These are phyloP conservation scores for Rhizophora apiculata DNA, from an alignment of 345 rosid species.

Conservation along the genomic window DNA sequence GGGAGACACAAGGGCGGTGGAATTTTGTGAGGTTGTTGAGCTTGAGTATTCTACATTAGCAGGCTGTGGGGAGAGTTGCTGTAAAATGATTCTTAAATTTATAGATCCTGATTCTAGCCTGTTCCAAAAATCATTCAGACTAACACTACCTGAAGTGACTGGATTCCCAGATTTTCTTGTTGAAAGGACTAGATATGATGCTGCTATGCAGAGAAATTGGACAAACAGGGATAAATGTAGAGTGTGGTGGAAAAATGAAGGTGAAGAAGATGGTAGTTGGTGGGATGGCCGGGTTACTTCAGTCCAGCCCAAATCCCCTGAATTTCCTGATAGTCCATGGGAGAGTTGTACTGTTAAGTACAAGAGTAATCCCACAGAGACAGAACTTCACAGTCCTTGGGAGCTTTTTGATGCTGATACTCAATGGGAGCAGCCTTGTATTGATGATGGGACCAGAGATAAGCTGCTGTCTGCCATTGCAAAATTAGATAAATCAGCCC, in stretches of 20 bases:
- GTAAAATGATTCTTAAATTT: conserved; percentile 84
- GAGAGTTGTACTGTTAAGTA: conserved; percentile 79
- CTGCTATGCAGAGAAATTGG: conserved; percentile 78
- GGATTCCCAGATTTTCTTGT: conserved; percentile 93
- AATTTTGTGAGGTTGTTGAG: conserved; percentile 72
- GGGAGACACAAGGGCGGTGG: conserved; percentile 68
- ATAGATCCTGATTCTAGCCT: conserved; percentile 60
- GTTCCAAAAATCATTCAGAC: conserved; percentile 49
- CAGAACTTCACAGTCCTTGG: conserved; percentile 95
- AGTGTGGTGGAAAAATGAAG: conserved; percentile 96
- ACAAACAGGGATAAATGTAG: conserved; percentile 81
- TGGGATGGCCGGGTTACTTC: conserved; percentile 85
- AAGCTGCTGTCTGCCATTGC: conserved; percentile 51
- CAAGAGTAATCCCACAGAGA: conserved; percentile 70
- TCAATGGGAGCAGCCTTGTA: conserved; percentile 67
- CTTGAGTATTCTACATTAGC: conserved; percentile 81
- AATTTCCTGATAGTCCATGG: conserved; percentile 95
- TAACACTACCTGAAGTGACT: conserved; percentile 81
- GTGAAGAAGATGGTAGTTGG: conserved; percentile 86
- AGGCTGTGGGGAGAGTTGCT: conserved; percentile 97
- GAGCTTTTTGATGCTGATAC: conserved; percentile 84
- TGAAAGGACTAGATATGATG: conserved; percentile 87
- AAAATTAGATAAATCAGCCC: conserved; percentile 60
- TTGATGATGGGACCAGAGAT: conserved; percentile 50
- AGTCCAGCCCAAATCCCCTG: conserved; percentile 63